These are phyloP conservation scores for Lentinus tigrinus DNA, from an alignment of 768 basidiomycete genomes.

Conservation along the genomic window DNA sequence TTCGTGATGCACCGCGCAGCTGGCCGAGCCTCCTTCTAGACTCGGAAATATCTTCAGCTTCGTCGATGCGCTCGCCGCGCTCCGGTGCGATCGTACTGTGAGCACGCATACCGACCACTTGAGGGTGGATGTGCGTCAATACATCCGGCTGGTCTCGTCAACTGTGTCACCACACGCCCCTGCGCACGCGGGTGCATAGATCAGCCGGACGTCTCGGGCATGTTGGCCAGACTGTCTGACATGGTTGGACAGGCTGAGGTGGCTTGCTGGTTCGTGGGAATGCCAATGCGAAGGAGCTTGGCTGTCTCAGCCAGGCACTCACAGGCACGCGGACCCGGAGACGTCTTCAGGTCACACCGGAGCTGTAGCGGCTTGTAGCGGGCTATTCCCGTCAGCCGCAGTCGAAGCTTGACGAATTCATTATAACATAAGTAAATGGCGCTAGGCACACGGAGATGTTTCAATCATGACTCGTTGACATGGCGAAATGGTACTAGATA, in stretches of 20 bases:
- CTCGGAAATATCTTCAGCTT: not conserved
- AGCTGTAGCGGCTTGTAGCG: not conserved
- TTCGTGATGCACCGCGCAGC: not conserved
- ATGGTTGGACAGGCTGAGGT: not conserved
- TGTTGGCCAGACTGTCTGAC: not conserved
- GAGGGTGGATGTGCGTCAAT: not conserved
- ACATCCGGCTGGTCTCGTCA: not conserved
- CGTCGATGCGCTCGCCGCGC: not conserved
- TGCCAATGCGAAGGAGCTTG: not conserved
- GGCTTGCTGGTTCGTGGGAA: not conserved
- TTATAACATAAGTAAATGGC: not conserved
- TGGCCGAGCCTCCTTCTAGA: not conserved
- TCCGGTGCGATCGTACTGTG: not conserved
- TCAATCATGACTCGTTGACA: not conserved
- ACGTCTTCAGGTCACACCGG: not conserved
- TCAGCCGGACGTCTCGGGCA: not conserved
- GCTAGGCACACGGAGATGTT: not conserved
- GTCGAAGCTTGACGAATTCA: not conserved
- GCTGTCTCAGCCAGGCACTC: not conserved
- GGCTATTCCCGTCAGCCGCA: not conserved
- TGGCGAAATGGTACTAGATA: not conserved
- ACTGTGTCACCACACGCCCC: not conserved
- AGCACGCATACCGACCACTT: not conserved
- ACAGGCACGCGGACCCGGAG: not conserved
- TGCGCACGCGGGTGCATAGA: not conserved